Evolutionary conservation across 768 basidiomycete genomes (phyloP), one percentile per base, ranked within the genome.

Genomic region (Udeniomyces megalosporus): DNA sequence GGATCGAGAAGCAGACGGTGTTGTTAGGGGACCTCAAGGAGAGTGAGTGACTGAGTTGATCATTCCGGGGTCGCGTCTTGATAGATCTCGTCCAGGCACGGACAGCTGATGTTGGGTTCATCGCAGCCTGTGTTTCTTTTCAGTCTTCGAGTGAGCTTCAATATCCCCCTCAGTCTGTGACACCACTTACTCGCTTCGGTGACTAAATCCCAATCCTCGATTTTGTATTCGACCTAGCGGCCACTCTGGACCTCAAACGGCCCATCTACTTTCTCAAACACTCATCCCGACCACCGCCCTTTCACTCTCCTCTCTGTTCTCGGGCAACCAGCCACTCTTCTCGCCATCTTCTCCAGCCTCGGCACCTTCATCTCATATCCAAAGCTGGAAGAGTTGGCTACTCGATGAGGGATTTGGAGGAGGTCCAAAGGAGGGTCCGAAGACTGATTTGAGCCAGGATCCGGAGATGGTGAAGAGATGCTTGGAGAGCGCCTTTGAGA

Each of bases 201-300:
- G 22, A 12, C 48, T 51, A 22, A 62, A 32, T 45, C 3, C 17
- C 50, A 52, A 46, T 54, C 10, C 47, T 49, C 48, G 90, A 91
- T 17, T 46, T 2, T 17, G 14, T 12, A 28, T 47, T 31, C 15
- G 22, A 22, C 11, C 4, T 35, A 62, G 61, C 68, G 90, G 91
- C 2, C 95, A 97, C 71, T 77, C 81, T 2, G 95, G 95, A 1
- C 80, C 75, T 42, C 79, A 88, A 56, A 97, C 93, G 2, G 90
- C 88, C 14, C 80, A 81, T 60, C 77, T 93, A 35, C 82, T 97
- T 55, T 84, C 86, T 2, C 83, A 84, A 60, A 80, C 84, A 51
- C 80, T 97, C 62, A 86, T 95, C 64, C 86, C 85, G 58, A 84
- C 86, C 8, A 84, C 93, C 60, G 81, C 83, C 0, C 76, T 87